Conservation (phyloP, 2,329 filamentous ascomycete species). For the Mollisiaceae sp. region DNA sequence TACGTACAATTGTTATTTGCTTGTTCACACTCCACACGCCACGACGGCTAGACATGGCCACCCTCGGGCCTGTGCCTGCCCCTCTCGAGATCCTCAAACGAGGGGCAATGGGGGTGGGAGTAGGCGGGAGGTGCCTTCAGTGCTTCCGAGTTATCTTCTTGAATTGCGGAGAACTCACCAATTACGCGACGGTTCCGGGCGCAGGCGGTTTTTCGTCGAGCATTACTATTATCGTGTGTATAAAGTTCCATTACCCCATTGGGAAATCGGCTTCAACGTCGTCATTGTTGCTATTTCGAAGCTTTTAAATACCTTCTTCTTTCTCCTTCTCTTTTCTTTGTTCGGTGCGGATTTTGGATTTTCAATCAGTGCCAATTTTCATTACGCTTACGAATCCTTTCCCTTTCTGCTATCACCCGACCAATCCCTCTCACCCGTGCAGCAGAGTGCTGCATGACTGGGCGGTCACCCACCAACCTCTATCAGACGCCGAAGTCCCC, state of each 20-base stretch:
- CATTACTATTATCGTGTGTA: slow-evolving; percentile 29
- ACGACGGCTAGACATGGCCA: slow-evolving; percentile 21
- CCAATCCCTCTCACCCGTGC: slow-evolving; percentile 36
- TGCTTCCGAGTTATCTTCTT: slow-evolving; percentile 31
- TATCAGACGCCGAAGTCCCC: slow-evolving; percentile 23
- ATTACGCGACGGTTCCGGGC: slow-evolving; percentile 15
- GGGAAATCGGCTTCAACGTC: slow-evolving; percentile 28
- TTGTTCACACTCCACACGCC: not conserved
- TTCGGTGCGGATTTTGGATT: slow-evolving; percentile 16
- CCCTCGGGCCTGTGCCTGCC: slow-evolving; percentile 16
- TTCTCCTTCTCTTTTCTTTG: slow-evolving; percentile 20
- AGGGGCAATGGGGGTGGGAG: slow-evolving; percentile 12
- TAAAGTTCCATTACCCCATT: slow-evolving; percentile 31
- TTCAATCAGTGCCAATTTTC: slow-evolving; percentile 23
- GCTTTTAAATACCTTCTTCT: slow-evolving; percentile 24
- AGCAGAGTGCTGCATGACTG: slow-evolving; percentile 26
- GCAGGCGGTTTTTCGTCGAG: slow-evolving; percentile 16
- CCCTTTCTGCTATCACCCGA: slow-evolving; percentile 28
- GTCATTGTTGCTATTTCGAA: slow-evolving; percentile 18
- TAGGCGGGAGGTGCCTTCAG: not conserved
- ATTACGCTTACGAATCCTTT: slow-evolving; percentile 30
- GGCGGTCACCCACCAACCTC: slow-evolving; percentile 25
- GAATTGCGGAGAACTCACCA: slow-evolving; percentile 15
- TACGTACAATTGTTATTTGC: slow-evolving; percentile 9
- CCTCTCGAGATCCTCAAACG: slow-evolving; percentile 17